phyloP scores from a whole-genome alignment of 768 basidiomycete species.

The Collybiopsis confluens region DNA sequence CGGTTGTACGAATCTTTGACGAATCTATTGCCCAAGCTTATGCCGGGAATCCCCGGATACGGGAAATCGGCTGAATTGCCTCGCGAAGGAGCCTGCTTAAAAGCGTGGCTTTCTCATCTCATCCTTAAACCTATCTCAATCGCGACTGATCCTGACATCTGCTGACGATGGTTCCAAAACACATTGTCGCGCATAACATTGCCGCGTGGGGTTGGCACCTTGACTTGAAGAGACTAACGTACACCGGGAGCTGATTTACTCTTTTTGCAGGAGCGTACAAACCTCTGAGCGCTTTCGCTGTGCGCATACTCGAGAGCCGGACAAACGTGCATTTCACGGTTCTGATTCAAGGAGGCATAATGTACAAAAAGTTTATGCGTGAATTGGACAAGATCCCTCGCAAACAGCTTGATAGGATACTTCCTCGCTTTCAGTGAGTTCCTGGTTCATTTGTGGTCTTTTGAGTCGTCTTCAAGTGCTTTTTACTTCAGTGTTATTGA shows the following conservation, averaged over 20 bases:
- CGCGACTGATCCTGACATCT: too few relatives aligned
- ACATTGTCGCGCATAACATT: conserved; percentile 1
- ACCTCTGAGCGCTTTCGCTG: not conserved
- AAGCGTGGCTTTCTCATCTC: too few relatives aligned
- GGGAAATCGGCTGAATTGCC: too few relatives aligned
- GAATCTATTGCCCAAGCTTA: too few relatives aligned
- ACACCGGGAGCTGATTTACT: not conserved
- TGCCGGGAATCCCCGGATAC: too few relatives aligned
- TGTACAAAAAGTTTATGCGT: not conserved
- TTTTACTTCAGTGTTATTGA: not conserved
- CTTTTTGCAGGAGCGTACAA: not conserved
- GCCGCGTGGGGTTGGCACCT: not conserved
- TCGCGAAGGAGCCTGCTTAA: too few relatives aligned
- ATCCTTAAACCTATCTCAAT: too few relatives aligned
- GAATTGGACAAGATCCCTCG: not conserved
- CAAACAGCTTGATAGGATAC: not conserved
- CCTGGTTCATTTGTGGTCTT: not conserved
- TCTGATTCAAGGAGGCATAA: not conserved
- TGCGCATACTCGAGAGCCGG: not conserved
- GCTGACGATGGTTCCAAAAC: not conserved
- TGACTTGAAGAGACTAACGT: not conserved
- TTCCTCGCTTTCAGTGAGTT: not conserved
- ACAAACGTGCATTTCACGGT: conserved; percentile 1
- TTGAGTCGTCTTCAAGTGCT: not conserved
- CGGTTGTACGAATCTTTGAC: too few relatives aligned